These are phyloP conservation scores for Vaccinium vitisidaea DNA, from an alignment of 148 eudicot genomes.

Conservation along the genomic window DNA sequence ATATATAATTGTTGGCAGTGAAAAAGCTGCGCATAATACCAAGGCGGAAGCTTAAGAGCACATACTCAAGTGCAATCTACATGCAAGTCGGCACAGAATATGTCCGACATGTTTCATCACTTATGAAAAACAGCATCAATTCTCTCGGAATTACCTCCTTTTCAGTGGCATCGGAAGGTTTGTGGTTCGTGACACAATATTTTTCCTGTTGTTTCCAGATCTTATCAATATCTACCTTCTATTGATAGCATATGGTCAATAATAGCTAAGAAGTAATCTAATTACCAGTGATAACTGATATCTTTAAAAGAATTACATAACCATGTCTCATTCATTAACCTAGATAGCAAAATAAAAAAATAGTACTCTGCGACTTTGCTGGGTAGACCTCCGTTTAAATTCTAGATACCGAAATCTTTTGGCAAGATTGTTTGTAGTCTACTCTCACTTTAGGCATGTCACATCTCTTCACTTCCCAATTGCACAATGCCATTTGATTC, in stretches of 20 bases:
- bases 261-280: background rate
- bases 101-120: slow-evolving; percentile 67
- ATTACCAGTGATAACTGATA: background rate
- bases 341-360: background rate
- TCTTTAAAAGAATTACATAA: background rate
- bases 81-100: slow-evolving; percentile 77
- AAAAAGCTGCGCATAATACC: slow-evolving; percentile 72
- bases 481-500: background rate
- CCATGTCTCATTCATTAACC: background rate
- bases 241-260: background rate
- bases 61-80: slow-evolving; percentile 56
- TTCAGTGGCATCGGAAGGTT: slow-evolving; percentile 61
- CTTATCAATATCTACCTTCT: background rate
- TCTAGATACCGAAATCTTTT: background rate
- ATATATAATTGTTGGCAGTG: slow-evolving; percentile 37
- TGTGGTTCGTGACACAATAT: slow-evolving; percentile 18
- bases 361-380: background rate
- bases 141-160: slow-evolving; percentile 51
- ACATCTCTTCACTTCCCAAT: background rate
- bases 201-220: background rate
- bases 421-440: background rate
- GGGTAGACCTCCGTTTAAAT: background rate
- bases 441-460: background rate
- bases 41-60: slow-evolving; percentile 63
- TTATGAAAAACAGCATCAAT: slow-evolving; percentile 65